Evolutionary conservation across 225 moss, liverwort and hornwort species (phyloP).

Genomic region (Straminergon stramineum): DNA sequence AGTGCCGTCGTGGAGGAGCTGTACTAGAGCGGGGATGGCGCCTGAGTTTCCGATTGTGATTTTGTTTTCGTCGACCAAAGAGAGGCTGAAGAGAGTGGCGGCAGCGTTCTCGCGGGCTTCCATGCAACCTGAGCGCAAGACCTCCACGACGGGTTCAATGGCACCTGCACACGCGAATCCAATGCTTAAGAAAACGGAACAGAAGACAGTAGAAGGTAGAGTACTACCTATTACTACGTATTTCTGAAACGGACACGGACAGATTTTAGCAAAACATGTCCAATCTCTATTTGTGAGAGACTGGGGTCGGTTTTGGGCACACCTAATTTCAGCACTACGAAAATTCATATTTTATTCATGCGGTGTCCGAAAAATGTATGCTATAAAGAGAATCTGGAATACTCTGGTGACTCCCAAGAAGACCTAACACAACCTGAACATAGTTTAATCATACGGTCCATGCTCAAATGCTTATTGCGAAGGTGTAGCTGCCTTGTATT

Average conservation of each 20-base stretch:
- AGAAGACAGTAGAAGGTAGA: not conserved
- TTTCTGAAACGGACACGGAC: not conserved
- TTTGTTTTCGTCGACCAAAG: constrained; percentile 72
- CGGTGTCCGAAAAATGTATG: not conserved
- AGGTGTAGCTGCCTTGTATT: not conserved
- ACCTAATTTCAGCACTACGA: no score
- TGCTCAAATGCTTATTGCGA: not conserved
- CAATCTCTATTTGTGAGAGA: not conserved
- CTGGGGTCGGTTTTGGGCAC: not conserved
- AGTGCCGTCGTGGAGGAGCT: constrained; percentile 60
- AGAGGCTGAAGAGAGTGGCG: constrained; percentile 83
- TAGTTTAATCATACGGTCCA: not conserved
- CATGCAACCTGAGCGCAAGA: constrained; percentile 58
- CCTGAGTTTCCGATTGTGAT: constrained; percentile 57
- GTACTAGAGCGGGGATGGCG: constrained; percentile 75
- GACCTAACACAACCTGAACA: no score
- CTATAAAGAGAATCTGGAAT: not conserved
- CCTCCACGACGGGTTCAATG: constrained; percentile 72
- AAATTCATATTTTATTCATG: not conserved
- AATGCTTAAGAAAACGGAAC: not conserved
- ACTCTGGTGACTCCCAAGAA: not conserved
- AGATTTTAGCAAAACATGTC: not conserved
- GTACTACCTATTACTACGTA: not conserved
- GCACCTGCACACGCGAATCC: constrained; percentile 26
- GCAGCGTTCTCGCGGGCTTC: constrained; percentile 85